A percentile compares a stretch with the other conserved stretches of the same genome.
Conservation (phyloP, 1,139 yeast genomes). For the Lodderomyces elongisporus region DNA sequence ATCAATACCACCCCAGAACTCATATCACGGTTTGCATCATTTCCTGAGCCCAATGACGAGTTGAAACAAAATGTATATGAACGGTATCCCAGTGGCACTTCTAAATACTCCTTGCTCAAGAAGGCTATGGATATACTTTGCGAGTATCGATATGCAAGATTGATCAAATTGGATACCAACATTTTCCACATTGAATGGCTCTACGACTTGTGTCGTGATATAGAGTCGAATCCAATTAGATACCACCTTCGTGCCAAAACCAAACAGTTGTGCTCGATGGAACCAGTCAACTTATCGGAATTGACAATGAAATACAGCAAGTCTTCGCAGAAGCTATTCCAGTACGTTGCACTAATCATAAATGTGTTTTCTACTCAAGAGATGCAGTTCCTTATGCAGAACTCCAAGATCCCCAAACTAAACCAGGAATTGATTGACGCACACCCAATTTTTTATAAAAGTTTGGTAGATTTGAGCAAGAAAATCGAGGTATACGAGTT, state of each 20-base stretch:
- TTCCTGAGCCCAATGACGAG: slow-evolving; percentile 42
- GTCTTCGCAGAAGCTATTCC: slow-evolving; percentile 24
- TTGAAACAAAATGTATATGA: slow-evolving; percentile 37
- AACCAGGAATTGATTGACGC: slow-evolving; percentile 22
- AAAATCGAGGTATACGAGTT: slow-evolving; percentile 28
- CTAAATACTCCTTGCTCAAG: slow-evolving; percentile 42
- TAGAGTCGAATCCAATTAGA: slow-evolving; percentile 43
- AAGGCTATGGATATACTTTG: slow-evolving; percentile 33
- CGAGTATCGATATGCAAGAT: slow-evolving; percentile 20
- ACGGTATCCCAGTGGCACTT: slow-evolving; percentile 53
- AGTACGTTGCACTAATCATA: slow-evolving; percentile 25
- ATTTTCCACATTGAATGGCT: slow-evolving; percentile 29
- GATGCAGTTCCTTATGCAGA: slow-evolving; percentile 33
- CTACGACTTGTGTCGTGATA: slow-evolving; percentile 39
- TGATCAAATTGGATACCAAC: slow-evolving; percentile 21
- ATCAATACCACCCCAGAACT: slow-evolving; percentile 29
- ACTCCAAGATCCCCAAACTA: slow-evolving; percentile 41
- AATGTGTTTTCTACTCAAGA: slow-evolving; percentile 32
- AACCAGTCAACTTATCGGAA: slow-evolving; percentile 34
- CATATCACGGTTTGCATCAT: slow-evolving; percentile 26
- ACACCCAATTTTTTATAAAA: slow-evolving; percentile 19
- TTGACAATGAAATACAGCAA: slow-evolving; percentile 23
- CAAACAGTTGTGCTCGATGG: slow-evolving; percentile 29
- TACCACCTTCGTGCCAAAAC: slow-evolving; percentile 45
- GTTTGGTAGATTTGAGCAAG: slow-evolving; percentile 20